phyloP scores from a whole-genome alignment of 2,329 filamentous ascomycete genomes.

The Colletotrichum musae region DNA sequence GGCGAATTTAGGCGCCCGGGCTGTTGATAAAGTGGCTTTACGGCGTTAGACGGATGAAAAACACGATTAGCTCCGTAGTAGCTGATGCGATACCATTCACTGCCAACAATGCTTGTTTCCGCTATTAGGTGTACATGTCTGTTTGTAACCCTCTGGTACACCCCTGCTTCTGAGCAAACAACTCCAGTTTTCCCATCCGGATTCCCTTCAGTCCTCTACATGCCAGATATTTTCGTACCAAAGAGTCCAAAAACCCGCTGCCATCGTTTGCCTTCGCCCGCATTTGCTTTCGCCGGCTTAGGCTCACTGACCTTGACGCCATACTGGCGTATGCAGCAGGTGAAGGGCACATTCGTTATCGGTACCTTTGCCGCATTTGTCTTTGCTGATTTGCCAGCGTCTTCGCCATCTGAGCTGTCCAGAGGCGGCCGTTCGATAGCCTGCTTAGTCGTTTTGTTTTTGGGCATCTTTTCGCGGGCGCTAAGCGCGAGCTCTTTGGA shows the following conservation, averaged over 20 bases:
- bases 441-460: conserved; percentile 22
- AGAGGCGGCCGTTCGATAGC: conserved; percentile 51
- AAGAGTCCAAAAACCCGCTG: conserved; percentile 75
- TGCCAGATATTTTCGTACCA: conserved; percentile 69
- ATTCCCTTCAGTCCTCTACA: not conserved
- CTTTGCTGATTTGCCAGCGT: not conserved
- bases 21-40: conserved; percentile 21
- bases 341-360: conserved; percentile 72
- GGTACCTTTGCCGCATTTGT: conserved; percentile 13
- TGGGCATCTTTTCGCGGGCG: conserved; percentile 45
- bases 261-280: conserved; percentile 67
- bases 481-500: conserved; percentile 49
- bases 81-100: conserved; percentile 30
- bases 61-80: conserved; percentile 26
- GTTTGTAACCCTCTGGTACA: too few relatives aligned
- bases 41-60: conserved; percentile 36
- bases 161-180: not conserved
- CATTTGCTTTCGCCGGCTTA: conserved; percentile 60
- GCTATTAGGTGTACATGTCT: too few relatives aligned
- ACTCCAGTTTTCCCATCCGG: not conserved
- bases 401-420: conserved; percentile 56
- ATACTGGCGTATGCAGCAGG: conserved; percentile 81
- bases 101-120: not conserved
- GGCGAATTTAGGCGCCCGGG: conserved; percentile 25
- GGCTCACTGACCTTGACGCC: conserved; percentile 65